Percentiles rank a stretch among this genome's conserved stretches.
These are phyloP conservation scores for Sporothrix variecibatus DNA, from an alignment of 2,329 filamentous ascomycete species.

Conservation along the genomic window DNA sequence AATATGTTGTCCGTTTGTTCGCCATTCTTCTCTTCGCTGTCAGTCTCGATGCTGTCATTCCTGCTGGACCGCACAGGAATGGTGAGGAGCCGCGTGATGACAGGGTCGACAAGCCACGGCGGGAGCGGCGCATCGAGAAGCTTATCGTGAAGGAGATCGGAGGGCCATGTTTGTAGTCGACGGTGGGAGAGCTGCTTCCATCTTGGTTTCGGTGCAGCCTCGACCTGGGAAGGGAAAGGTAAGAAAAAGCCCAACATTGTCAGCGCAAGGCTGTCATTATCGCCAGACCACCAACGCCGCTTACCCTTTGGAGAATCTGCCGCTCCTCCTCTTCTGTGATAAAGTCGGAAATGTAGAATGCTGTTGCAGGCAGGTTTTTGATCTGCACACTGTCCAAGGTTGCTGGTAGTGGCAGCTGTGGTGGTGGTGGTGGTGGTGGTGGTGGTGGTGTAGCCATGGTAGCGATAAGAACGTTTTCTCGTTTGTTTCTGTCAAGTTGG, in stretches of 20 bases:
- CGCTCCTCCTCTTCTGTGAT: slow-evolving; percentile 74
- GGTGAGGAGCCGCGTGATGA: slow-evolving; percentile 63
- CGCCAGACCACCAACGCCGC: neutral
- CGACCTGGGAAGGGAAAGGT: slow-evolving; percentile 45
- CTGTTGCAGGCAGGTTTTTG: slow-evolving; percentile 58
- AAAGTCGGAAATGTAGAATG: slow-evolving; percentile 87
- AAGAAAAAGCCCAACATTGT: neutral
- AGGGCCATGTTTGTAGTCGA: slow-evolving; percentile 88
- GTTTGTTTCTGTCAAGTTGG: neutral
- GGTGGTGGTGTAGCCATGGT: slow-evolving; percentile 22
- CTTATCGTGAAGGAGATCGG: slow-evolving; percentile 74
- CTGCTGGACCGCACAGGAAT: slow-evolving; percentile 42
- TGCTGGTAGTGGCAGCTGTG: slow-evolving; percentile 42
- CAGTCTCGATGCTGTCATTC: neutral
- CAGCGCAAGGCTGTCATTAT: neutral
- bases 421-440: neutral
- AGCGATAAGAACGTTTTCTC: neutral
- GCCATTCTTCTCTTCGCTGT: slow-evolving; percentile 31
- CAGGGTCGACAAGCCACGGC: slow-evolving; percentile 69
- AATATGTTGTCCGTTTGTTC: slow-evolving; percentile 50
- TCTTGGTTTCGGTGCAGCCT: slow-evolving; percentile 67
- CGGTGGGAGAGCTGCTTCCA: slow-evolving; percentile 91
- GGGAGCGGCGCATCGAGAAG: slow-evolving; percentile 76
- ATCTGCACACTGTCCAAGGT: slow-evolving; percentile 57
- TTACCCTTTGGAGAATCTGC: slow-evolving; percentile 69